Percentiles rank a stretch among this genome's conserved stretches.
Conservation (phyloP, 2,329 filamentous ascomycete genomes). For the Phyllosticta citriasiana region DNA sequence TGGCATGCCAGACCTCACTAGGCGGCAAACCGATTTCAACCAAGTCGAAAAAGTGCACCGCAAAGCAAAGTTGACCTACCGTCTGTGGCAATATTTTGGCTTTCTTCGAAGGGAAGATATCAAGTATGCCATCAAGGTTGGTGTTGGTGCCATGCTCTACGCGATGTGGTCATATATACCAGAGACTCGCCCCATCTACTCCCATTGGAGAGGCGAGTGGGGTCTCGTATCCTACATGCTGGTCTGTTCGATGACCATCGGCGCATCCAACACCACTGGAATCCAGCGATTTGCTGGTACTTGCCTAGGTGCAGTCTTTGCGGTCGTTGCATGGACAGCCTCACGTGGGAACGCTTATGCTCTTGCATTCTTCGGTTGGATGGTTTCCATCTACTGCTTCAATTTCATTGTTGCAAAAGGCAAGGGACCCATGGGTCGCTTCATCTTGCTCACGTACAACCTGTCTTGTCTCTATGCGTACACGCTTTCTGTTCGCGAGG, state of each 20-base stretch:
- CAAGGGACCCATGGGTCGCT: conserved; percentile 83
- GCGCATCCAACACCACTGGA: conserved; percentile 88
- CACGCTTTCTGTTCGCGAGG: conserved; percentile 69
- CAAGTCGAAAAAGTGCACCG: conserved; percentile 2
- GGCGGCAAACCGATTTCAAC: background rate
- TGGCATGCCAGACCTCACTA: conserved; percentile 26
- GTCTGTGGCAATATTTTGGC: conserved; percentile 44
- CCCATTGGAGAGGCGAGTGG: conserved; percentile 92
- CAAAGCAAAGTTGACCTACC: conserved; percentile 21
- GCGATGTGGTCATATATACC: conserved; percentile 81
- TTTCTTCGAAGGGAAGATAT: conserved; percentile 55
- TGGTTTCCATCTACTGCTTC: conserved; percentile 74
- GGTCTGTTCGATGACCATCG: conserved; percentile 95
- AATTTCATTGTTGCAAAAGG: conserved; percentile 78
- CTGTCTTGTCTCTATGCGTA: conserved; percentile 91
- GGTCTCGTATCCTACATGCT: conserved; percentile 95
- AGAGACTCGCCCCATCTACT: conserved; percentile 67
- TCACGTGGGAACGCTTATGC: conserved; percentile 63
- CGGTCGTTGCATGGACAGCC: conserved; percentile 67
- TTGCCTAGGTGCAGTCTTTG: conserved; percentile 65
- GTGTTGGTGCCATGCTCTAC: conserved; percentile 78
- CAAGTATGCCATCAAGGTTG: conserved; percentile 84
- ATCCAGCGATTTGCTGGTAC: conserved; percentile 81
- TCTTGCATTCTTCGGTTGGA: conserved; percentile 72
- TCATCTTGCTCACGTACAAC: conserved; percentile 93